These are phyloP conservation scores for Ophiocordyceps sinensis DNA, from an alignment of 2,329 filamentous ascomycete genomes.

Conservation along the genomic window DNA sequence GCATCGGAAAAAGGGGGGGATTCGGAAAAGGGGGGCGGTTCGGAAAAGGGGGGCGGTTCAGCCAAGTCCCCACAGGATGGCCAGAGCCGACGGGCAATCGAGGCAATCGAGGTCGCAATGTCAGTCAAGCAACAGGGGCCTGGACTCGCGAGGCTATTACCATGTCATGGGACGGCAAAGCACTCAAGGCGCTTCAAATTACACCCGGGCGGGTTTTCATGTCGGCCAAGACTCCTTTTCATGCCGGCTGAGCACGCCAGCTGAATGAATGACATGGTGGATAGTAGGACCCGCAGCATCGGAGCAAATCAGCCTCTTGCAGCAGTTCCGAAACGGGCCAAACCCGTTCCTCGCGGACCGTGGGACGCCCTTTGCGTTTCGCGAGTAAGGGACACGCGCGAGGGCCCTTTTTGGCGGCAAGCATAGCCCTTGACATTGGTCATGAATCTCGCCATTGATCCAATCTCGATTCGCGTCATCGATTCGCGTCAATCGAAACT, in stretches of 20 bases:
- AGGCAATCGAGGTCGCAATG: too few relatives aligned
- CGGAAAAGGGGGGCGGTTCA: too few relatives aligned
- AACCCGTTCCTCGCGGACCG: not conserved
- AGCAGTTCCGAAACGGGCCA: not conserved
- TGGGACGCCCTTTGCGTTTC: not conserved
- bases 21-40: too few relatives aligned
- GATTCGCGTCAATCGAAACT: too few relatives aligned
- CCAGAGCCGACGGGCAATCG: too few relatives aligned
- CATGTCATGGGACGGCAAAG: not conserved
- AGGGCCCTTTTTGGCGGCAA: too few relatives aligned
- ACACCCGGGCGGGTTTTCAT: not conserved
- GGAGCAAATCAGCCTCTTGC: not conserved
- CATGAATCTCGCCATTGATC: too few relatives aligned
- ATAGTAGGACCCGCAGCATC: not conserved
- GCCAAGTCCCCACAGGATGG: too few relatives aligned
- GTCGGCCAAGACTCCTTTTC: not conserved
- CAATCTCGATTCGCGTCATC: too few relatives aligned
- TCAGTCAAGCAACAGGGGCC: too few relatives aligned
- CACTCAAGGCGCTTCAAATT: not conserved
- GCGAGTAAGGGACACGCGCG: not conserved
- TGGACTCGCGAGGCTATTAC: not conserved
- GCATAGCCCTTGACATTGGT: too few relatives aligned
- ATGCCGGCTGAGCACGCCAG: not conserved
- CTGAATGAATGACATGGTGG: not conserved
- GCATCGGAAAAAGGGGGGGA: too few relatives aligned